These are phyloP conservation scores for Dispira parvispora DNA, from an alignment of 192 early-diverging fungal genomes.

Conservation along the genomic window DNA sequence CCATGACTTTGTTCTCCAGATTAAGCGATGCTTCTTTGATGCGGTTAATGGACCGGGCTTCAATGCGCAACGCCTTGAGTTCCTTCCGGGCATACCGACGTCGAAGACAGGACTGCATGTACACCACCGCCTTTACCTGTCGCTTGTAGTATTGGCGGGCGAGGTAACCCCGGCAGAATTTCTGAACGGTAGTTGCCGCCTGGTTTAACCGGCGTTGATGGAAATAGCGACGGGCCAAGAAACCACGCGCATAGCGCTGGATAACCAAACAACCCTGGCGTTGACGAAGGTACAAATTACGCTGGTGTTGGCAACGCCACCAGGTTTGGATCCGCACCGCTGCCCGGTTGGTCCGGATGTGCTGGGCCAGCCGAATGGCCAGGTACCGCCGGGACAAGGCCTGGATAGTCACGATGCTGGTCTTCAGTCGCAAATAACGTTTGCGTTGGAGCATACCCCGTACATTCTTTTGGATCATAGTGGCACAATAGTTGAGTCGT, in stretches of 20 bases:
- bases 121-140: slow-evolving; percentile 36
- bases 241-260: slow-evolving; percentile 49
- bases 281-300: slow-evolving; percentile 24
- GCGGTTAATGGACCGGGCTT: slow-evolving; percentile 78
- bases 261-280: slow-evolving; percentile 37
- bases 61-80: slow-evolving; percentile 53
- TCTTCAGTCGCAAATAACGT: slow-evolving; percentile 35
- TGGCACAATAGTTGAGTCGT: slow-evolving; percentile 60
- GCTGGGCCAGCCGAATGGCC: slow-evolving; percentile 32
- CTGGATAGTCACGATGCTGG: slow-evolving; percentile 53
- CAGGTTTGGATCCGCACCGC: slow-evolving; percentile 62
- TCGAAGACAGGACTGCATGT: slow-evolving; percentile 72
- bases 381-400: slow-evolving; percentile 37
- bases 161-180: slow-evolving; percentile 43
- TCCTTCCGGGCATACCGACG: slow-evolving; percentile 49
- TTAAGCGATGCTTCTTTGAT: slow-evolving; percentile 87
- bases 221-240: slow-evolving; percentile 45
- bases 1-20: slow-evolving; percentile 92
- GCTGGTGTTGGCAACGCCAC: slow-evolving; percentile 44
- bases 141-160: slow-evolving; percentile 41
- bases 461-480: slow-evolving; percentile 79
- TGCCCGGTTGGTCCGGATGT: slow-evolving; percentile 43
- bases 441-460: slow-evolving; percentile 46
- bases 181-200: slow-evolving; percentile 70
- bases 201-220: slow-evolving; percentile 31